phyloP scores from a whole-genome alignment of 2,329 filamentous ascomycete genomes.

The Ciborinia camelliae region DNA sequence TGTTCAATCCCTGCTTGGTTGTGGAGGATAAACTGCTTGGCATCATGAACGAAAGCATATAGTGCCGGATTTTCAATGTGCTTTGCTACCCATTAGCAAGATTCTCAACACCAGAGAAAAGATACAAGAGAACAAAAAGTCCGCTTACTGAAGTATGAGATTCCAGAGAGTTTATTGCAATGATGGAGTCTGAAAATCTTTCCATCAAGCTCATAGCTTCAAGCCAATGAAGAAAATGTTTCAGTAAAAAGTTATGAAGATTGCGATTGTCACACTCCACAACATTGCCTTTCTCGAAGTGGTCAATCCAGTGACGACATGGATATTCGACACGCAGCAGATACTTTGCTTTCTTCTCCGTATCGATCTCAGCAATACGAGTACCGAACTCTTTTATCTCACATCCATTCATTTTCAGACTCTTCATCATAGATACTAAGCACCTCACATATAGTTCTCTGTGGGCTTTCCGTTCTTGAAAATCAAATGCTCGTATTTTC shows the following conservation, averaged over 20 bases:
- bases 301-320: slow-evolving; percentile 22
- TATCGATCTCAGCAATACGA: background rate
- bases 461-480: background rate
- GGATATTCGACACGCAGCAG: slow-evolving; percentile 17
- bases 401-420: background rate
- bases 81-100: background rate
- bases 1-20: background rate
- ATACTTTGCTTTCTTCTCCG: background rate
- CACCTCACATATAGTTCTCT: too few species aligned
- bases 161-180: background rate
- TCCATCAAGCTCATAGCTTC: slow-evolving; percentile 27
- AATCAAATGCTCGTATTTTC: background rate
- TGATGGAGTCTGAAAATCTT: background rate
- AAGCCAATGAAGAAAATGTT: slow-evolving; percentile 40
- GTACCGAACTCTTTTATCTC: background rate
- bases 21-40: background rate
- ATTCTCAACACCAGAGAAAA: background rate
- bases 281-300: slow-evolving; percentile 16
- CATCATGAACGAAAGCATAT: slow-evolving; percentile 1
- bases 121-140: background rate
- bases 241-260: slow-evolving; percentile 31
- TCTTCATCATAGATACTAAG: background rate
- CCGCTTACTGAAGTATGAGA: background rate
- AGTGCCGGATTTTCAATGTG: background rate
- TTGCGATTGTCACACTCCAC: background rate